These are phyloP conservation scores for Penicillium chermesinum DNA, from an alignment of 495 filamentous ascomycete genomes.

Conservation along the genomic window DNA sequence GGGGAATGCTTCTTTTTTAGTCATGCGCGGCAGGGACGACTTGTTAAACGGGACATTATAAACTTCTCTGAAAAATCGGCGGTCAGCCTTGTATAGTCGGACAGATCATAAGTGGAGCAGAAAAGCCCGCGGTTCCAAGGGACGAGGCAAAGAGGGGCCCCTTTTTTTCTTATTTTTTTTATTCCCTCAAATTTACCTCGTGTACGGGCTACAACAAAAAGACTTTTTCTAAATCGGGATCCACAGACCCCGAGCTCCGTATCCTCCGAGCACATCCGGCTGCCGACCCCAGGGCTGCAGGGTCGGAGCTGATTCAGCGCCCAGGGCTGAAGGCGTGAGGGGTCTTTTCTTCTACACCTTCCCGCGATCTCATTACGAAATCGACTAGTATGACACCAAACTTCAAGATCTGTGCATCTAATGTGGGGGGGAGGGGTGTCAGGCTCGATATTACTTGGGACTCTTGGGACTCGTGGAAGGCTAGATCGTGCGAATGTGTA, in stretches of 20 bases:
- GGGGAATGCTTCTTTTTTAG: background rate
- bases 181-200: no score
- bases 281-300: background rate
- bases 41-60: background rate
- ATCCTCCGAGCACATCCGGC: background rate
- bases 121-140: background rate
- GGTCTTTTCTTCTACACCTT: no score
- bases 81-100: slow-evolving; percentile 15
- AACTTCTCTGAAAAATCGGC: slow-evolving; percentile 3
- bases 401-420: background rate
- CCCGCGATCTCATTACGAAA: background rate
- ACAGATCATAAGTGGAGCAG: background rate
- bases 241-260: background rate
- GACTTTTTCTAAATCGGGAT: background rate
- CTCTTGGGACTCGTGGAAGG: no score
- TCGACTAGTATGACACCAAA: background rate
- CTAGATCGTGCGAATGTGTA: no score
- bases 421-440: background rate
- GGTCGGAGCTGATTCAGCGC: background rate
- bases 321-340: no score
- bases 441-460: background rate
- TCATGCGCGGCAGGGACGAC: background rate
- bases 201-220: no score
- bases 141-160: background rate
- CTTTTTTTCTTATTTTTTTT: background rate